These are phyloP conservation scores for Vigna radiata DNA, from an alignment of 306 rosid genomes.

Conservation along the genomic window DNA sequence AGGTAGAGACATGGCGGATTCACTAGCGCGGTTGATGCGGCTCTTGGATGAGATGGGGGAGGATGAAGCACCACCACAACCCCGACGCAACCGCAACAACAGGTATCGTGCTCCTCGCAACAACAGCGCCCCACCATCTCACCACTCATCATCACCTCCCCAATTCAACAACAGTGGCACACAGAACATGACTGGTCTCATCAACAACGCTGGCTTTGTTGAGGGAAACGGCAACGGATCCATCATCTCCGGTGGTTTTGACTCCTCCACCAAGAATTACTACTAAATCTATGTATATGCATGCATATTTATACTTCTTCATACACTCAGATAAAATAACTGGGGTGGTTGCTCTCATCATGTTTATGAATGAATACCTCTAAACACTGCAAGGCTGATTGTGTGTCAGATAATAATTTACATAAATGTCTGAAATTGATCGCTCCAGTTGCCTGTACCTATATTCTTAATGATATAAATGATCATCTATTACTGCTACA, in stretches of 20 bases:
- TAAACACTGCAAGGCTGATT: background rate
- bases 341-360: background rate
- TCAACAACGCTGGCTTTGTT: conserved; percentile 44
- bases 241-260: conserved; percentile 41
- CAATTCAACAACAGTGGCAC: conserved; percentile 19
- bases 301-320: background rate
- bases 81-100: conserved; percentile 15
- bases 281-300: background rate
- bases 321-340: background rate
- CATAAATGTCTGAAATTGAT: background rate
- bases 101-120: background rate
- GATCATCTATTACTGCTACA: no score
- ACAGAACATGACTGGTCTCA: conserved; percentile 39
- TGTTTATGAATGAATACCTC: background rate
- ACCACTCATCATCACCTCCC: background rate
- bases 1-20: conserved; percentile 14
- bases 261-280: conserved; percentile 26
- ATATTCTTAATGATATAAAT: background rate
- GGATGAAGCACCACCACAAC: background rate
- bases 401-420: background rate
- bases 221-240: conserved; percentile 45
- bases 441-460: background rate
- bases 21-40: background rate
- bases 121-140: background rate
- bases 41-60: conserved; percentile 3